Evolutionary conservation across 106 monocot genomes (phyloP).

Genomic region (Hemerocallis citrina): DNA sequence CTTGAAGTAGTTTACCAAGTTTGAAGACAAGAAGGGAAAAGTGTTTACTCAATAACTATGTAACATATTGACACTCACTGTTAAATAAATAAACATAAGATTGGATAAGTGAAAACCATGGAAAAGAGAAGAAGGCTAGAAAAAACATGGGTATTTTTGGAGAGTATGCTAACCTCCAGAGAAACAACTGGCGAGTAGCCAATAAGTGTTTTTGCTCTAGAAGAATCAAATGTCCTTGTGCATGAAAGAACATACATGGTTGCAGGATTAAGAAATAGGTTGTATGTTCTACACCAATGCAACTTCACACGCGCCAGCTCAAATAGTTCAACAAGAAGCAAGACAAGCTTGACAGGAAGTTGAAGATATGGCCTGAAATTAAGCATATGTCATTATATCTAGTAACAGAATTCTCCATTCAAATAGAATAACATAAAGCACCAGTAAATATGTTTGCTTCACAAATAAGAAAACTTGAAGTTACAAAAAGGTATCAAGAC

Average conservation of each 20-base stretch:
- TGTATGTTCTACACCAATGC: constrained; percentile 10
- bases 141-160: too few relatives aligned
- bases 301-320: constrained; percentile 28
- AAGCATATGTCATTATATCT: constrained; percentile 3
- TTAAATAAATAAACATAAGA: too few relatives aligned
- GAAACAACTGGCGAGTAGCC: constrained; percentile 68
- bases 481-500: not conserved
- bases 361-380: constrained; percentile 55
- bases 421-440: not conserved
- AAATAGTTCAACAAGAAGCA: constrained; percentile 24
- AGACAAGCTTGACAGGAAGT: constrained; percentile 49
- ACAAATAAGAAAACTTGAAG: not conserved
- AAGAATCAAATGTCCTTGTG: constrained; percentile 68
- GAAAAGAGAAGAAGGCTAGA: too few relatives aligned
- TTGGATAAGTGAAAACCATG: too few relatives aligned
- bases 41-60: too few relatives aligned
- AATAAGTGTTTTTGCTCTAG: constrained; percentile 54
- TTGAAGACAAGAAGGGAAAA: too few relatives aligned
- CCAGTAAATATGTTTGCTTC: not conserved
- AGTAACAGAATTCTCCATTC: not conserved
- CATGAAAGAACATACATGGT: constrained; percentile 33
- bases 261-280: constrained; percentile 20
- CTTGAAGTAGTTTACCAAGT: too few relatives aligned
- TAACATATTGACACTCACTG: too few relatives aligned
- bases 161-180: constrained; percentile 45